phyloP scores from a whole-genome alignment of 495 filamentous ascomycete species.

The Lophium mytilinum region DNA sequence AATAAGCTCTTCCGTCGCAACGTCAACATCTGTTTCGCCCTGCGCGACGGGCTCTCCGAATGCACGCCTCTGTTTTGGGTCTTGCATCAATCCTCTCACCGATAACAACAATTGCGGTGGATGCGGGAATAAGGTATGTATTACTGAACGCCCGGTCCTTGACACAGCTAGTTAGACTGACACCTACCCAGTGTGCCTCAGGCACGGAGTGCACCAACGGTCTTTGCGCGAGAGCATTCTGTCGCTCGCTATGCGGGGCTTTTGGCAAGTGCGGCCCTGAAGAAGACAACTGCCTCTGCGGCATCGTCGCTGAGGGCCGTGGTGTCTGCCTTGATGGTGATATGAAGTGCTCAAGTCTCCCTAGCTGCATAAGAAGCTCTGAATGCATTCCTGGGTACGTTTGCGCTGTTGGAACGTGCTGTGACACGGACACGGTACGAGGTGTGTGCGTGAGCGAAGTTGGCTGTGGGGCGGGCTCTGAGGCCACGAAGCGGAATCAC shows the following conservation, averaged over 20 bases:
- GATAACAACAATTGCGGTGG: slow-evolving; percentile 11
- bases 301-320: not conserved
- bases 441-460: slow-evolving; percentile 7
- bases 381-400: slow-evolving; percentile 13
- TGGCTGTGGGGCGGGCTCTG: not conserved
- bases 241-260: slow-evolving; percentile 9
- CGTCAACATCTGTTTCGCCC: not conserved
- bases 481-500: too few relatives aligned
- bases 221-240: slow-evolving; percentile 9
- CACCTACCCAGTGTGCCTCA: not conserved
- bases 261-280: not conserved
- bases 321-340: slow-evolving; percentile 12
- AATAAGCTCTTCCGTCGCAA: slow-evolving; percentile 1
- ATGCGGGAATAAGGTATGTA: slow-evolving; percentile 5
- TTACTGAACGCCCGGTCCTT: not conserved
- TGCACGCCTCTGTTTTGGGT: slow-evolving; percentile 5
- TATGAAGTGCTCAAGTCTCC: slow-evolving; percentile 1
- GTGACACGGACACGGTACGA: not conserved
- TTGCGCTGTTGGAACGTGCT: slow-evolving; percentile 8
- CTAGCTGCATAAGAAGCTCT: not conserved
- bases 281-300: slow-evolving; percentile 16
- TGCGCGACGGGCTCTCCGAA: not conserved
- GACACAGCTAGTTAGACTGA: not conserved
- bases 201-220: slow-evolving; percentile 19
- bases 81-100: slow-evolving; percentile 5